Evolutionary conservation across 2,329 filamentous ascomycete species (phyloP).

Genomic region (Microascus cirrosus): DNA sequence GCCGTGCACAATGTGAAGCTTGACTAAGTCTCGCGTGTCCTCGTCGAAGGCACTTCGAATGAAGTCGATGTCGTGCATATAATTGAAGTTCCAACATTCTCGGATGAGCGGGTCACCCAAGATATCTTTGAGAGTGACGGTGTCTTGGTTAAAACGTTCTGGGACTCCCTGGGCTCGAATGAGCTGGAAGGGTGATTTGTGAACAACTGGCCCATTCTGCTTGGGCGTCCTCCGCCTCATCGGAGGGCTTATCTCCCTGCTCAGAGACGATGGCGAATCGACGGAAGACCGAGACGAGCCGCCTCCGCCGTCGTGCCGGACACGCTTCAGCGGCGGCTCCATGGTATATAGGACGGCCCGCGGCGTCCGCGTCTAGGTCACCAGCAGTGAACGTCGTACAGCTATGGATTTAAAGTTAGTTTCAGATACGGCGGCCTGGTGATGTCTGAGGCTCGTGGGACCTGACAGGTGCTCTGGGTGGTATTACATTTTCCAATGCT

Average conservation of each 20-base stretch:
- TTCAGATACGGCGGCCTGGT: neutral
- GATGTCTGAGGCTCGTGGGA: neutral
- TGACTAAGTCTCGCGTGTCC: slow-evolving; percentile 34
- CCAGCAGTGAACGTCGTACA: neutral
- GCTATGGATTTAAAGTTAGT: neutral
- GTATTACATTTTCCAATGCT: neutral
- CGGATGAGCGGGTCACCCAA: slow-evolving; percentile 64
- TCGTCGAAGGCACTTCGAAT: slow-evolving; percentile 41
- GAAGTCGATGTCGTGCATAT: slow-evolving; percentile 48
- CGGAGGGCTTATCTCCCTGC: slow-evolving; percentile 35
- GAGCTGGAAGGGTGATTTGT: slow-evolving; percentile 59
- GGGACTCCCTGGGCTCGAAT: slow-evolving; percentile 58
- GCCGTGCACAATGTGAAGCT: slow-evolving; percentile 47
- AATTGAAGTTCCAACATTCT: slow-evolving; percentile 64
- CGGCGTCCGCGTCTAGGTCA: neutral
- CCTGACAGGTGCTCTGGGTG: neutral
- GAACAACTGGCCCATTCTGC: slow-evolving; percentile 6
- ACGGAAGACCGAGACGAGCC: neutral
- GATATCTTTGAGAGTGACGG: slow-evolving; percentile 55
- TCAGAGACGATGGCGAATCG: slow-evolving; percentile 16
- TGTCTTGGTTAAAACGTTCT: slow-evolving; percentile 47
- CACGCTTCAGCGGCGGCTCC: slow-evolving; percentile 20
- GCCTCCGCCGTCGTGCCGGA: slow-evolving; percentile 10
- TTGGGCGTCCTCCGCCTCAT: slow-evolving; percentile 13
- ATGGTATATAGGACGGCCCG: slow-evolving; percentile 9